These are phyloP conservation scores for Ganoderma lingzhi DNA, from an alignment of 1,284 basidiomycete genomes.

Conservation along the genomic window DNA sequence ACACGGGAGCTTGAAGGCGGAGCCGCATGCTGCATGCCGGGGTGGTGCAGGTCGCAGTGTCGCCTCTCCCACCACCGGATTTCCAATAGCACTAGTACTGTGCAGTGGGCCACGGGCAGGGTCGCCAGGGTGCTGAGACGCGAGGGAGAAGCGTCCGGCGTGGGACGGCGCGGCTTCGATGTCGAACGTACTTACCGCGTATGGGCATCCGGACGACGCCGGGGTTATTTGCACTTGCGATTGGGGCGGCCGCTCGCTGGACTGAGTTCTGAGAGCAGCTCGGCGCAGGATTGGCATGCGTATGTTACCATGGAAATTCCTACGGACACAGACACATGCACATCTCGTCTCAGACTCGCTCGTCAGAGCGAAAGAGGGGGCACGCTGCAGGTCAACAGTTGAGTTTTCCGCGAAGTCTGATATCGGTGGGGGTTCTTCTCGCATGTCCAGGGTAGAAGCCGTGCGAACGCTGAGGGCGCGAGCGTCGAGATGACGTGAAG, in stretches of 20 bases:
- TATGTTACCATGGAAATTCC: not conserved
- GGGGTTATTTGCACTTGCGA: not conserved
- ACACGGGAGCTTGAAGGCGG: not conserved
- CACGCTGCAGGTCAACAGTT: not conserved
- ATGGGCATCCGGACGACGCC: constrained; percentile 2
- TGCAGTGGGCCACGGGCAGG: not conserved
- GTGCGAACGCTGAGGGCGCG: not conserved
- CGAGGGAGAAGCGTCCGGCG: not conserved
- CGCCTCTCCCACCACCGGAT: not conserved
- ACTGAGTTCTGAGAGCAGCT: not conserved
- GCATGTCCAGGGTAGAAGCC: not conserved
- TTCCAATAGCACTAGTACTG: not conserved
- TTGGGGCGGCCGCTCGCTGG: not conserved
- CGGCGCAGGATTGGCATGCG: not conserved
- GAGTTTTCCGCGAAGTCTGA: not conserved
- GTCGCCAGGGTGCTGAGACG: constrained; percentile 1
- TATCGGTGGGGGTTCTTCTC: not conserved
- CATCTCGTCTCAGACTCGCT: not conserved
- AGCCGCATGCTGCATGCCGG: not conserved
- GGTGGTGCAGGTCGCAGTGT: not conserved
- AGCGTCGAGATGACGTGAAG: not conserved
- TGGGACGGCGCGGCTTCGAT: not conserved
- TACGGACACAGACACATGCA: not conserved
- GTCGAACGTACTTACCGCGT: not conserved
- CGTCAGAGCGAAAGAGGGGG: not conserved